Base-by-base conservation (phyloP, 1,139 yeast species). In the Yamadazyma trypodendri region DNA sequence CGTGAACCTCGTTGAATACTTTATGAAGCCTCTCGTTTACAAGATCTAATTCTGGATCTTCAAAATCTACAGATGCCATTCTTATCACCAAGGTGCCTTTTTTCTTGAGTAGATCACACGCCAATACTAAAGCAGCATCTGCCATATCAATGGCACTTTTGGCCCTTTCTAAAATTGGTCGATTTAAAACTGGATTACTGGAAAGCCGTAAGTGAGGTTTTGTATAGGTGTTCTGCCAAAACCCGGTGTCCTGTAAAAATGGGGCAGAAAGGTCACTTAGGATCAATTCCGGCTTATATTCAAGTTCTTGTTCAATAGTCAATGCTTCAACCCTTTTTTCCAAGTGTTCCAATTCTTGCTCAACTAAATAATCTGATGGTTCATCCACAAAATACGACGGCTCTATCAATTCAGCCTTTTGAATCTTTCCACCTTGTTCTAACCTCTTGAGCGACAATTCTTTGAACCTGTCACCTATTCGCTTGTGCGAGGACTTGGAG, bases 241-340 rank as follows among this genome's bases (percentile, higher is more conserved):
- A 83, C 3, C 89, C 87, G 22, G 69, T 59, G 34, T 68, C 67
- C 56, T 82, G 90, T 40, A 80, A 71, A 57, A 79, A 75, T 28
- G 95, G 90, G 51, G 73, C 87, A 60, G 84, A 79, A 82, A 92
- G 82, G 68, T 92, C 98, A 58, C 97, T 87, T 31, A 92, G 56
- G 27, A 90, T 77, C 35, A 90, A 65, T 60, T 90, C 66, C 2
- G 67, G 61, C 39, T 61, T 54, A 41, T 60, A 63, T 25, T 58
- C 51, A 3, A 42, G 24, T 12, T 36, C 22, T 11, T 34, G 25
- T 12, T 23, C 24, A 2, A 44, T 13, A 4, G 15, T 13, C 15
- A 44, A 23, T 7, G 35, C 28, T 3, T 23, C 32, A n/a, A 48
- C 25, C 21, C 37, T 36, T 5, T 32, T 24, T 12, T 39, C 46